These are phyloP conservation scores for Pachyrhizus erosus DNA, from an alignment of 306 rosid species.

Conservation along the genomic window DNA sequence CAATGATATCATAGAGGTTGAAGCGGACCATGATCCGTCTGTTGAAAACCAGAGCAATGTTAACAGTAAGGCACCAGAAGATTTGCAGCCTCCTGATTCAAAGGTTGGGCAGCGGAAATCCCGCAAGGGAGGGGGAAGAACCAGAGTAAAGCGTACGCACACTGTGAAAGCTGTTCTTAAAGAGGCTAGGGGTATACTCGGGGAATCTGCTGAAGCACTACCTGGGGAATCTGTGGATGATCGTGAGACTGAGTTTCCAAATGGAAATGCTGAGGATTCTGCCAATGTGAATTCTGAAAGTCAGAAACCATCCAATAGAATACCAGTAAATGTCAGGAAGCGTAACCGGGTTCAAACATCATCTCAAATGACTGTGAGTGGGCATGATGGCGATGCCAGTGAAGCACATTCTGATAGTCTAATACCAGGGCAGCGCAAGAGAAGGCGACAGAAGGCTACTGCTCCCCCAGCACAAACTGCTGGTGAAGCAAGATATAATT, in stretches of 20 bases:
- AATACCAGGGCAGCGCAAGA: slow-evolving; percentile 64
- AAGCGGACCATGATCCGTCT: slow-evolving; percentile 63
- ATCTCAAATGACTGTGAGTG: slow-evolving; percentile 64
- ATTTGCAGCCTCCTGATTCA: slow-evolving; percentile 63
- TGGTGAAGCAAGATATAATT: slow-evolving; percentile 76
- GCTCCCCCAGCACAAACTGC: slow-evolving; percentile 60
- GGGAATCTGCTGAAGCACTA: slow-evolving; percentile 72
- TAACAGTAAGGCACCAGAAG: slow-evolving; percentile 64
- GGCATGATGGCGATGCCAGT: slow-evolving; percentile 65
- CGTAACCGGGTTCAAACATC: slow-evolving; percentile 60
- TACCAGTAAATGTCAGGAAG: slow-evolving; percentile 57
- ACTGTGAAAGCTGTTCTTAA: slow-evolving; percentile 71
- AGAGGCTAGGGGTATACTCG: slow-evolving; percentile 80
- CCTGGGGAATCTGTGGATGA: slow-evolving; percentile 66
- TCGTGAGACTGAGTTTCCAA: slow-evolving; percentile 59
- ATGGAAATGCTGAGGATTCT: slow-evolving; percentile 80
- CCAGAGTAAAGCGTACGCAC: slow-evolving; percentile 58
- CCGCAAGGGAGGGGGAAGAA: slow-evolving; percentile 63
- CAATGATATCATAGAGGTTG: slow-evolving; percentile 63
- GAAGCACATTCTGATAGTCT: slow-evolving; percentile 73
- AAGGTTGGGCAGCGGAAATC: slow-evolving; percentile 52
- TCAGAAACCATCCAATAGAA: slow-evolving; percentile 53
- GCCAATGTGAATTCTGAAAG: slow-evolving; percentile 59
- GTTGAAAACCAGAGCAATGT: slow-evolving; percentile 68
- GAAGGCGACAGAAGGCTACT: slow-evolving; percentile 62